A percentile compares a stretch with the other conserved stretches of the same genome.
phyloP scores from a whole-genome alignment of 176 grass and related monocot species.

The Triticum monococcum region DNA sequence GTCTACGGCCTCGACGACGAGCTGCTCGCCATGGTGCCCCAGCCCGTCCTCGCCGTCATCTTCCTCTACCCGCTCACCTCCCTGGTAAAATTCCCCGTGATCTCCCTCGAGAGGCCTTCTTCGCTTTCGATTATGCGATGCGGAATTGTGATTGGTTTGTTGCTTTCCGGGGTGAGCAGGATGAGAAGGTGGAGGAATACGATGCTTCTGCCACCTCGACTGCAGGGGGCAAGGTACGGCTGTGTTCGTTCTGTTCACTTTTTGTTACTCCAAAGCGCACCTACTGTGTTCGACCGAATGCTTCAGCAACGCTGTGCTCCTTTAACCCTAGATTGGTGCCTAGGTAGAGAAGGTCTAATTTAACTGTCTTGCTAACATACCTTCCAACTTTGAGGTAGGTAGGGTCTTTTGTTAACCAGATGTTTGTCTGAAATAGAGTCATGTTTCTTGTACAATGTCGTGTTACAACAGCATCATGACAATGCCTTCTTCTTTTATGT shows the following conservation, averaged over 20 bases:
- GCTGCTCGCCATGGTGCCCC: constrained; percentile 80
- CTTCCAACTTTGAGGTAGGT: background rate
- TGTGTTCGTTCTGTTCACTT: background rate
- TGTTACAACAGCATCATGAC: background rate
- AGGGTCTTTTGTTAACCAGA: background rate
- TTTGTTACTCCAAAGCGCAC: background rate
- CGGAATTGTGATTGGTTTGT: background rate
- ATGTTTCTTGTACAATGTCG: background rate
- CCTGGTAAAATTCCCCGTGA: constrained; percentile 20
- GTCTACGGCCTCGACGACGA: constrained; percentile 96
- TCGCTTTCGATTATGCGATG: background rate
- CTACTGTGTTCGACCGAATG: background rate
- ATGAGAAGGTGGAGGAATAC: constrained; percentile 34
- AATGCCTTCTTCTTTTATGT: background rate
- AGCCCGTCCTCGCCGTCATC: constrained; percentile 91
- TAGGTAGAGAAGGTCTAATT: background rate
- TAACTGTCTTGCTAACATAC: background rate
- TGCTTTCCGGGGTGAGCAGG: constrained; percentile 14
- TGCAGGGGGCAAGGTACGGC: constrained; percentile 12
- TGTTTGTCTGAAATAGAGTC: background rate
- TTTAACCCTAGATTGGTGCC: background rate
- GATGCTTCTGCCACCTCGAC: constrained; percentile 20
- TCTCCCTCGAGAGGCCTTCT: background rate
- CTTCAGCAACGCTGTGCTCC: background rate
- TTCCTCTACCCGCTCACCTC: constrained; percentile 83